phyloP scores from a whole-genome alignment of 2,329 filamentous ascomycete species.

The Fusarium penzigii region DNA sequence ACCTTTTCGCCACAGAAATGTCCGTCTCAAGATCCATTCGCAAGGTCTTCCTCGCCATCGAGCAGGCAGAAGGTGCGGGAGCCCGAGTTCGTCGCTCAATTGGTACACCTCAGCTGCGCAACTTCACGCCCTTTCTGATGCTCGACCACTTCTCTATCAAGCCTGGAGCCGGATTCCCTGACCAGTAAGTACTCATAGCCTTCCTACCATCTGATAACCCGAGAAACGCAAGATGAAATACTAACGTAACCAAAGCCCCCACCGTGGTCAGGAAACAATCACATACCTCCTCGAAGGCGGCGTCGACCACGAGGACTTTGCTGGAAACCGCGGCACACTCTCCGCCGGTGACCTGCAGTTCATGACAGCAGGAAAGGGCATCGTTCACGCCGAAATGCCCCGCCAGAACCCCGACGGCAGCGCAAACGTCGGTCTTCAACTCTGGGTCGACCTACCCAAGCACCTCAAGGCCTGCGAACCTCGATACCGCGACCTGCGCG shows the following conservation, averaged over 20 bases:
- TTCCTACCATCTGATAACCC: neutral
- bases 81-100: constrained; percentile 85
- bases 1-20: constrained; percentile 52
- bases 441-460: constrained; percentile 91
- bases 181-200: constrained; percentile 55
- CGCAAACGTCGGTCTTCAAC: constrained; percentile 83
- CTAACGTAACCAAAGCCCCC: constrained; percentile 39
- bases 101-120: constrained; percentile 77
- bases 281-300: constrained; percentile 86
- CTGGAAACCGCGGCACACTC: constrained; percentile 82
- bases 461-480: constrained; percentile 86
- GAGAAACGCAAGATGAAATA: neutral
- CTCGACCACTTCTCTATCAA: constrained; percentile 87
- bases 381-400: constrained; percentile 97
- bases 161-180: constrained; percentile 83
- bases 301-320: constrained; percentile 91
- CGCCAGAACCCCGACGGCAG: constrained; percentile 73
- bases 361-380: constrained; percentile 92
- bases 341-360: constrained; percentile 90
- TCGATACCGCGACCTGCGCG: constrained; percentile 82
- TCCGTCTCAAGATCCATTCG: constrained; percentile 73
- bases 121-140: constrained; percentile 94
- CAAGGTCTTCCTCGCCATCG: constrained; percentile 79
- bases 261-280: constrained; percentile 81
- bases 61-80: constrained; percentile 86